A percentile compares a stretch with the other conserved stretches of the same genome.
phyloP scores from a whole-genome alignment of 805 yeast species.

The Candida vartiovaarae region DNA sequence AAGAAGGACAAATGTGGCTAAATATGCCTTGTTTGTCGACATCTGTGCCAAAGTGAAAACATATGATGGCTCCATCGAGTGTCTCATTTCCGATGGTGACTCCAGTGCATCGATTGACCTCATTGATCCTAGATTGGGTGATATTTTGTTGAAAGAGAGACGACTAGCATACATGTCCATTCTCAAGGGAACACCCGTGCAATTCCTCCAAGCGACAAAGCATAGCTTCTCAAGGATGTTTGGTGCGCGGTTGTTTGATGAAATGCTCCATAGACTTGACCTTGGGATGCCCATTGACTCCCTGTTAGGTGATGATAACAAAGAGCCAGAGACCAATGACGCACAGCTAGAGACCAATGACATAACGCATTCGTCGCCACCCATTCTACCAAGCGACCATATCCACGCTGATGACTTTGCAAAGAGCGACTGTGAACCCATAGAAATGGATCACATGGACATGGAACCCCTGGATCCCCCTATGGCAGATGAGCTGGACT shows the following conservation, averaged over 20 bases:
- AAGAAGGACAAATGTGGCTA: slow-evolving; percentile 2
- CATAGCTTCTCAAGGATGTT: neutral
- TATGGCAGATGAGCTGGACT: too few species aligned
- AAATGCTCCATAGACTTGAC: too few species aligned
- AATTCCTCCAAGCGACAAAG: neutral
- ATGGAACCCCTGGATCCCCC: too few species aligned
- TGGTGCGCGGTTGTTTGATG: neutral
- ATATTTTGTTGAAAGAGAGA: neutral
- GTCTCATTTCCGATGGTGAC: neutral
- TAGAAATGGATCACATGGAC: too few species aligned
- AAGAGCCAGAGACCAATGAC: neutral
- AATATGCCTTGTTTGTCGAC: slow-evolving; percentile 8
- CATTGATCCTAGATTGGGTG: neutral
- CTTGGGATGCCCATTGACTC: neutral
- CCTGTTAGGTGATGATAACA: too few species aligned
- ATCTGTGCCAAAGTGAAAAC: slow-evolving; percentile 6
- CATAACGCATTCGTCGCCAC: neutral
- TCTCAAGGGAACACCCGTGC: slow-evolving; percentile 2
- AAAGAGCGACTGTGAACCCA: neutral
- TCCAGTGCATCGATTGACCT: neutral
- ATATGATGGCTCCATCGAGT: slow-evolving; percentile 5
- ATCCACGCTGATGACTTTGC: neutral
- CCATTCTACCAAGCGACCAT: neutral
- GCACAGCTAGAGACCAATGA: neutral
- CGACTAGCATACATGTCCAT: slow-evolving; percentile 3